Conservation (phyloP, 345 rosid genomes). For the Camelina sativa region DNA sequence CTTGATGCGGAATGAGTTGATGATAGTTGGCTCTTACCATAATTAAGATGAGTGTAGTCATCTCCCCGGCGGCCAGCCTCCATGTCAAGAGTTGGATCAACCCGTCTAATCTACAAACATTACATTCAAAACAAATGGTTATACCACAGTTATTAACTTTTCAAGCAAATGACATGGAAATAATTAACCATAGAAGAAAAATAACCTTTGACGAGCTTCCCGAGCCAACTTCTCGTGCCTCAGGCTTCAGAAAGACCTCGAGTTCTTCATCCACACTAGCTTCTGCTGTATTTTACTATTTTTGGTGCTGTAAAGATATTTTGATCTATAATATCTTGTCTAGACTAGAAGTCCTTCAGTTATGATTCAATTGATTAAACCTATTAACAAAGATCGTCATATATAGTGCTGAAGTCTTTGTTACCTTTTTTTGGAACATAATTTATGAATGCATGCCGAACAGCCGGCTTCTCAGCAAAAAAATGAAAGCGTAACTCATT, state of each 20-base stretch:
- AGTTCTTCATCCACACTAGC: too few species aligned
- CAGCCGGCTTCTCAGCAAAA: slow-evolving; percentile 96
- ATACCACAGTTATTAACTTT: not conserved
- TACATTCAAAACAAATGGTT: slow-evolving; percentile 23
- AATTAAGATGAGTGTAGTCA: slow-evolving; percentile 83
- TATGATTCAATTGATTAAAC: slow-evolving; percentile 9
- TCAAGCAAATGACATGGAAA: not conserved
- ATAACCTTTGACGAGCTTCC: slow-evolving; percentile 73
- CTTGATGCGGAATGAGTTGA: slow-evolving; percentile 24
- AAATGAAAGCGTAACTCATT: slow-evolving; percentile 50
- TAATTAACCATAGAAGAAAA: slow-evolving; percentile 7
- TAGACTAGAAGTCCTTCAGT: slow-evolving; percentile 81
- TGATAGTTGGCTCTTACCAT: slow-evolving; percentile 54
- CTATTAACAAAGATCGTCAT: slow-evolving; percentile 10
- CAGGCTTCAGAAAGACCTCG: too few species aligned
- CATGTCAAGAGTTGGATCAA: slow-evolving; percentile 93
- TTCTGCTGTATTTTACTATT: slow-evolving; percentile 53
- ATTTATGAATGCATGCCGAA: slow-evolving; percentile 75
- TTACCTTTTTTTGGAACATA: slow-evolving; percentile 85
- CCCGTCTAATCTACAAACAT: slow-evolving; percentile 68
- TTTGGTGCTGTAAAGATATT: slow-evolving; percentile 75
- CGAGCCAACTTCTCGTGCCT: slow-evolving; percentile 54
- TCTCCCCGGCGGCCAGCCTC: slow-evolving; percentile 84
- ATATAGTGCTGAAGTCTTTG: slow-evolving; percentile 27
- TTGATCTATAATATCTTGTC: slow-evolving; percentile 93